Evolutionary conservation across 371 early-diverging fungal genomes (phyloP).

Genomic region (Rhizopus delemar): DNA sequence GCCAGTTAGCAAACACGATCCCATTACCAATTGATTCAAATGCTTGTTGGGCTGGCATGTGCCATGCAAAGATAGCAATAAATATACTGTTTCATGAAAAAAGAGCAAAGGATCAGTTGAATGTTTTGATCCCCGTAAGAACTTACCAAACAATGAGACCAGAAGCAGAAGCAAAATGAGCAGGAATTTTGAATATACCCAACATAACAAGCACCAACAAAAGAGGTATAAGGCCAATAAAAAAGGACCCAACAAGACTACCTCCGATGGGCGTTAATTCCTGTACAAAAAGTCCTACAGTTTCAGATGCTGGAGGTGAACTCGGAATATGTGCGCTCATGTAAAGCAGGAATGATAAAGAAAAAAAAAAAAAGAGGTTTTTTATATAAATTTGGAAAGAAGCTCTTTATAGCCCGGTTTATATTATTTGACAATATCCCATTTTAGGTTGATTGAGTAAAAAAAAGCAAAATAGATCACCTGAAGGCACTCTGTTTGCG

Average conservation of each 20-base stretch:
- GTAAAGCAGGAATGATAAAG: too few relatives aligned
- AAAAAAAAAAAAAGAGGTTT: too few relatives aligned
- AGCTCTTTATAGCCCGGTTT: too few relatives aligned
- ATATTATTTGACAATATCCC: too few relatives aligned
- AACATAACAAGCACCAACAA: slow-evolving; percentile 38
- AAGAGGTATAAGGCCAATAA: slow-evolving; percentile 49
- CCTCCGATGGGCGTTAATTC: slow-evolving; percentile 43
- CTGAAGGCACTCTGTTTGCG: too few relatives aligned
- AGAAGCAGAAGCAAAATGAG: slow-evolving; percentile 36
- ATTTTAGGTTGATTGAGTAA: too few relatives aligned
- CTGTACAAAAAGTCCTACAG: slow-evolving; percentile 43
- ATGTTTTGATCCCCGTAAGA: too few relatives aligned
- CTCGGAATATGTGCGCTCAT: slow-evolving; percentile 25
- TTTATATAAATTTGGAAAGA: too few relatives aligned
- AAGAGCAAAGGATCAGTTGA: too few relatives aligned
- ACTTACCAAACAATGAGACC: slow-evolving; percentile 43
- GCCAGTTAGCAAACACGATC: slow-evolving; percentile 54
- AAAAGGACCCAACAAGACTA: slow-evolving; percentile 49
- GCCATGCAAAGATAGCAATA: slow-evolving; percentile 56
- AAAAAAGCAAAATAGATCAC: too few relatives aligned
- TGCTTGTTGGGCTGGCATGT: slow-evolving; percentile 53
- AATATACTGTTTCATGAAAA: slow-evolving; percentile 36
- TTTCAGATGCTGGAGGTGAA: slow-evolving; percentile 27
- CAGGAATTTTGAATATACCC: slow-evolving; percentile 42
- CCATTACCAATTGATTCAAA: slow-evolving; percentile 49